Conservation (phyloP, 805 yeast species). For the Huiozyma naganishii region DNA sequence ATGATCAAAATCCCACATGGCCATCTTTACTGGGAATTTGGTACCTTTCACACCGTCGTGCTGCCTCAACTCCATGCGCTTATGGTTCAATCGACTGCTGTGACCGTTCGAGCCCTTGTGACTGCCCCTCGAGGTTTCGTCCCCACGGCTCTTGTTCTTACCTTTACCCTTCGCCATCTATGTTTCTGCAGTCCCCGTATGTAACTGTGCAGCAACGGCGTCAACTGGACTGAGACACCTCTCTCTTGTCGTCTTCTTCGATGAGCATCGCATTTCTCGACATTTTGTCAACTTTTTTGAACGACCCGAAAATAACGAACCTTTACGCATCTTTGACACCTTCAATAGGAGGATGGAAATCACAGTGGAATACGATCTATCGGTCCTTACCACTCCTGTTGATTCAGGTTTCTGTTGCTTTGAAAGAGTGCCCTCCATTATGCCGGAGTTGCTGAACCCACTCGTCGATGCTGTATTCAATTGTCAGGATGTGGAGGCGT, state of each 20-base stretch:
- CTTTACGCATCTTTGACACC: too few relatives aligned
- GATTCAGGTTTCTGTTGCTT: too few relatives aligned
- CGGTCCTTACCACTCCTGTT: too few relatives aligned
- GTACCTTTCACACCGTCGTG: slow-evolving; percentile 18
- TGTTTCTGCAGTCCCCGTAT: not conserved
- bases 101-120: slow-evolving; percentile 43
- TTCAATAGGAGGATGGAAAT: too few relatives aligned
- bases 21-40: slow-evolving; percentile 70
- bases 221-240: not conserved
- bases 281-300: too few relatives aligned
- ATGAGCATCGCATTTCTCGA: too few relatives aligned
- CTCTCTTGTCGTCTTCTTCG: not conserved
- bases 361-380: too few relatives aligned
- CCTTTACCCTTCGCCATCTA: slow-evolving; percentile 29
- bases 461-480: slow-evolving; percentile 55
- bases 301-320: too few relatives aligned
- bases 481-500: slow-evolving; percentile 42
- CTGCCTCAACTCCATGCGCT: slow-evolving; percentile 30
- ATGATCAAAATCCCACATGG: slow-evolving; percentile 99
- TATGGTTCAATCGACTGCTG: slow-evolving; percentile 42
- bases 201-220: not conserved
- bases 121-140: slow-evolving; percentile 20
- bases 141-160: slow-evolving; percentile 37
- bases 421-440: slow-evolving; percentile 1
- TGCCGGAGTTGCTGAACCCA: slow-evolving; percentile 52